Conservation (phyloP, 805 yeast genomes). For the Nakazawaea wickerhamii region DNA sequence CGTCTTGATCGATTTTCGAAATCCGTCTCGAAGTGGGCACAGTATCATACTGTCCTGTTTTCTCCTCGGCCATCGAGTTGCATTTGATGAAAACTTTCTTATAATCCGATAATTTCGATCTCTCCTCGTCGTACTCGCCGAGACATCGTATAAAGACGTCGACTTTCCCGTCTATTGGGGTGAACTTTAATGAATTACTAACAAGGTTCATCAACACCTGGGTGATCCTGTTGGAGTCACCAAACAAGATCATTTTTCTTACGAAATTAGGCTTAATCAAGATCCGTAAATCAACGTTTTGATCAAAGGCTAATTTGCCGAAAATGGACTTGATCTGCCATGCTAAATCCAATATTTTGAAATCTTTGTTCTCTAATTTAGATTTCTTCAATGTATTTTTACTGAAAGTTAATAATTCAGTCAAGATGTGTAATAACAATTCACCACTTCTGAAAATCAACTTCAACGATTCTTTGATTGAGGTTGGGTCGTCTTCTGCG, state of each 20-base stretch:
- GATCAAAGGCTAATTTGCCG: conserved; percentile 72
- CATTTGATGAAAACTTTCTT: conserved; percentile 40
- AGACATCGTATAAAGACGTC: conserved; percentile 54
- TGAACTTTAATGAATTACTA: conserved; percentile 85
- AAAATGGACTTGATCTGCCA: conserved; percentile 83
- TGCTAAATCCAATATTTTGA: conserved; percentile 74
- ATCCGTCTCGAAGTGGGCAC: background rate
- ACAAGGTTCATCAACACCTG: conserved; percentile 92
- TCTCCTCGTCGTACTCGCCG: conserved; percentile 63
- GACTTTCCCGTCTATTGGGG: conserved; percentile 84
- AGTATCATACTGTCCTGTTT: background rate
- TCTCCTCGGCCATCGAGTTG: conserved; percentile 5
- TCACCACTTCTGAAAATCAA: conserved; percentile 91
- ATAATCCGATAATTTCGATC: conserved; percentile 36
- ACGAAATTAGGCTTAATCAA: conserved; percentile 53
- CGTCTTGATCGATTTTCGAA: conserved; percentile 12
- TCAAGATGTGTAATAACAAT: conserved; percentile 76
- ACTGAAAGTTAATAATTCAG: conserved; percentile 88
- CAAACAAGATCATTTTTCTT: conserved; percentile 64
- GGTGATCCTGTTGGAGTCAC: conserved; percentile 85
- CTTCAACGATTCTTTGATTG: conserved; percentile 70
- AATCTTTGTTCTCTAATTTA: conserved; percentile 76
- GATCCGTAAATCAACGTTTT: conserved; percentile 64
- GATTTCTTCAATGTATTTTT: conserved; percentile 83
- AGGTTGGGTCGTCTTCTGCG: conserved; percentile 69